Percentiles rank a stretch among this genome's conserved stretches.
These are phyloP conservation scores for Plectosphaerella cucumerina DNA, from an alignment of 2,329 filamentous ascomycete genomes.

Conservation along the genomic window DNA sequence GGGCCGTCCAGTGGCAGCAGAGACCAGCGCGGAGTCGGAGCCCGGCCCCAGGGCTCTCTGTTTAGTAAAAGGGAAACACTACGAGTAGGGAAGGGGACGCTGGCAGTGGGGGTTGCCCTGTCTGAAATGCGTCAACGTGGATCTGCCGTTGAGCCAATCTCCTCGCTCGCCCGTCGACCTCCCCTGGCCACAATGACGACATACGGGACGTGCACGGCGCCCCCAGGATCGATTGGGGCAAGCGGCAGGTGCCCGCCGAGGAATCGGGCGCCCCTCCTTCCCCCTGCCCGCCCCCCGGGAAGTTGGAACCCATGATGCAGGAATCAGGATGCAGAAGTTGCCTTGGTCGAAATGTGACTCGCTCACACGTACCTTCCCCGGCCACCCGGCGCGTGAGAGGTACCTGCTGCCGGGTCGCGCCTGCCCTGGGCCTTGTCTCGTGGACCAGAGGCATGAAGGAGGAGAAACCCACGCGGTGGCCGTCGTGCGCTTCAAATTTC, in stretches of 20 bases:
- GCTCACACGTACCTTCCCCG: not conserved
- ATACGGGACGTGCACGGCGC: not conserved
- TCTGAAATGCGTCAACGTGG: not conserved
- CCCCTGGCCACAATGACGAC: not conserved
- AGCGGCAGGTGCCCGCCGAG: not conserved
- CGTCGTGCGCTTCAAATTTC: no score
- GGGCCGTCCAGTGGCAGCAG: no score
- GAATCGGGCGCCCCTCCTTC: no score
- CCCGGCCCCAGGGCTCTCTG: no score
- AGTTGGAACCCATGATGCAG: no score
- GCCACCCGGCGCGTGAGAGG: not conserved
- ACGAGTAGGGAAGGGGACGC: not conserved
- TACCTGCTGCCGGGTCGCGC: not conserved
- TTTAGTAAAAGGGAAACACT: not conserved
- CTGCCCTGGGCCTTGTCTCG: not conserved
- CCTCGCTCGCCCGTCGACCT: not conserved
- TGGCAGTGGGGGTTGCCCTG: not conserved
- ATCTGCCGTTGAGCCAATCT: constrained; percentile 1
- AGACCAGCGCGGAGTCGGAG: not conserved
- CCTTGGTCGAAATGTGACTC: not conserved
- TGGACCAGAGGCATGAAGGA: no score
- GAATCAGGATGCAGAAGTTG: no score
- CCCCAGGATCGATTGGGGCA: not conserved
- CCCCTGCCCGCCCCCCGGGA: not conserved
- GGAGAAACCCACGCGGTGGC: no score